Base-by-base conservation (phyloP, 2,329 filamentous ascomycete genomes). In the Trichoderma aggressivum region DNA sequence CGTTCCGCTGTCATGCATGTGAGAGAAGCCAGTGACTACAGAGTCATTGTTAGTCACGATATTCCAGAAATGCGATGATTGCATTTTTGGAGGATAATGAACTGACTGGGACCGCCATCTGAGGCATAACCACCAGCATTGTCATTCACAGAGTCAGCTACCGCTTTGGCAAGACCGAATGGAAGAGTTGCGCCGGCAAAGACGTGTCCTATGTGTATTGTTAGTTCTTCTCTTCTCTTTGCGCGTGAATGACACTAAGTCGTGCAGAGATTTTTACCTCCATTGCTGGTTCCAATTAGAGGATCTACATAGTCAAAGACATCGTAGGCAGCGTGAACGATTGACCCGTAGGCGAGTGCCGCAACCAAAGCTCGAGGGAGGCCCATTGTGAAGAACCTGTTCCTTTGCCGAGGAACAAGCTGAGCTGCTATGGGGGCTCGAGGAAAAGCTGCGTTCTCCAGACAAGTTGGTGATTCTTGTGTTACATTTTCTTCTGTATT, bases 1-100 rank as follows among this genome's bases (percentile, higher is more conserved):
- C 21, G 78, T 78, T 30, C 76, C 75, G 58, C 76, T 75, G 30
- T 79, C 76, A 62, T 79, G 78, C 77, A 79, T 77, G 61, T 79
- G 76, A 11, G 77, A 77, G 43, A 79, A 77, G 7, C 77, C 76
- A 30, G 76, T 78, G 34, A 79, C 77, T 79, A 30, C 3, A 34
- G 18, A 1, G 64, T 28, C 14, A n/a, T 36, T 7, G 21, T 68
- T 16, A 61, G 58, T 7, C 11, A 3, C 26, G 7, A n/a, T 18
- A 12, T 14, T 50, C 18, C 8, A 21, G 10, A 59, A 10, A 21
- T 6, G n/a, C 8, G 5, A 24, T 2, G 3, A 18, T 3, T 11
- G 6, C 7, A 16, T 12, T 18, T n/a, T 6, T 36, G 21, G 12
- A 36, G n/a, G 14, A 34, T 34, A 1, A 3, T 6, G 1, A 12